Evolutionary conservation across 2,329 filamentous ascomycete genomes (phyloP).

Genomic region (Scolecobasidium constrictum): DNA sequence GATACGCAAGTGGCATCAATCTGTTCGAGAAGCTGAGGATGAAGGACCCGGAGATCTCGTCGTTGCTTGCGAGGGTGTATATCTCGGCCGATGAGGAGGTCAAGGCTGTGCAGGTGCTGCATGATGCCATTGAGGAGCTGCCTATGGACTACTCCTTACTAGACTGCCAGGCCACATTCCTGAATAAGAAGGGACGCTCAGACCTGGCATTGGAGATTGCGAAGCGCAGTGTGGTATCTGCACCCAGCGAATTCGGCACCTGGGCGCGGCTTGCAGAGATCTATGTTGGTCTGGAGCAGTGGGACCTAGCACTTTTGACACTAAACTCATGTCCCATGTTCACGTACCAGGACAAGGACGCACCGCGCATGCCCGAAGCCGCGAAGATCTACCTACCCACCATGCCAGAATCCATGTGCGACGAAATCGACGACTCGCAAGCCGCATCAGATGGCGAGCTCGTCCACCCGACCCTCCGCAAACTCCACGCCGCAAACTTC

Average conservation of each 20-base stretch:
- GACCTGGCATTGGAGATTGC: slow-evolving; percentile 86
- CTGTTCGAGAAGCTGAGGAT: slow-evolving; percentile 91
- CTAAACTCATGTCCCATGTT: slow-evolving; percentile 99
- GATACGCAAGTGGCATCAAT: slow-evolving; percentile 92
- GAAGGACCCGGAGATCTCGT: slow-evolving; percentile 88
- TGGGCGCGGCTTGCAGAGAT: slow-evolving; percentile 92
- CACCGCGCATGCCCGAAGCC: slow-evolving; percentile 87
- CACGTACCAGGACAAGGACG: slow-evolving; percentile 97
- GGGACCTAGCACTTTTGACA: slow-evolving; percentile 89
- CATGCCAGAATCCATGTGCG: slow-evolving; percentile 76
- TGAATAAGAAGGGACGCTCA: slow-evolving; percentile 76
- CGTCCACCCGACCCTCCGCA: slow-evolving; percentile 76
- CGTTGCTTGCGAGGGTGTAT: slow-evolving; percentile 78
- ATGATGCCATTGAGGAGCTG: slow-evolving; percentile 78
- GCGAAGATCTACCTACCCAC: slow-evolving; percentile 79
- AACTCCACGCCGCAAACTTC: slow-evolving; percentile 78
- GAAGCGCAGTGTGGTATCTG: slow-evolving; percentile 87
- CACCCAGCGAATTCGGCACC: slow-evolving; percentile 92
- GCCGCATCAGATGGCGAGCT: slow-evolving; percentile 67
- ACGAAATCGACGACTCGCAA: slow-evolving; percentile 91
- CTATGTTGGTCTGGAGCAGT: slow-evolving; percentile 88
- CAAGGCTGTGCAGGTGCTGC: slow-evolving; percentile 78
- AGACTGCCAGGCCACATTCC: slow-evolving; percentile 86
- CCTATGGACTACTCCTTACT: slow-evolving; percentile 98
- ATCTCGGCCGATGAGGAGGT: slow-evolving; percentile 96